These are phyloP conservation scores for Dittrichia graveolens DNA, from an alignment of 129 eudicot genomes.

Conservation along the genomic window DNA sequence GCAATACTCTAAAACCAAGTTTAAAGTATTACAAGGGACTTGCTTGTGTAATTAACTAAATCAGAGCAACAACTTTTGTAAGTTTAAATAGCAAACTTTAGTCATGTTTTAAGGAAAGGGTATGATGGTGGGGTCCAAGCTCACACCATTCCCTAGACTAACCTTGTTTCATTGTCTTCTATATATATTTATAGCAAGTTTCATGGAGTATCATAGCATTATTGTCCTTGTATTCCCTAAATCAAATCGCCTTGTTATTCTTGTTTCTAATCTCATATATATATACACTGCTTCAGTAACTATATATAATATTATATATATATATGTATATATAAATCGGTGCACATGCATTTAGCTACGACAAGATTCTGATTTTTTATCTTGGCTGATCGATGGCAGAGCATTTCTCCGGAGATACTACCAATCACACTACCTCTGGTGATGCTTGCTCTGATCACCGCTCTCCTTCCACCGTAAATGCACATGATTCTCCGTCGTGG, in stretches of 20 bases:
- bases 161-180: slow-evolving; percentile 22
- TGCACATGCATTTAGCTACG: neutral
- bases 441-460: neutral
- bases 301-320: neutral
- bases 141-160: slow-evolving; percentile 9
- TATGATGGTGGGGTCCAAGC: too few relatives aligned
- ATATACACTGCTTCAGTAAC: neutral
- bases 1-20: too few relatives aligned
- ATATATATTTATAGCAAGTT: slow-evolving; percentile 16
- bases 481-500: slow-evolving; percentile 21
- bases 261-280: neutral
- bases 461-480: slow-evolving; percentile 14
- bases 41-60: too few relatives aligned
- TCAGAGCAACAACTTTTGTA: too few relatives aligned
- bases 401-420: slow-evolving; percentile 9
- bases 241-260: slow-evolving; percentile 26
- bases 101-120: too few relatives aligned
- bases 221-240: slow-evolving; percentile 8
- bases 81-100: too few relatives aligned
- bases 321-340: neutral
- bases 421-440: neutral
- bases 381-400: slow-evolving; percentile 25
- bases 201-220: slow-evolving; percentile 8
- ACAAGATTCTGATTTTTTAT: neutral
- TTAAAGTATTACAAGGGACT: too few relatives aligned